Evolutionary conservation across 116 monocot genomes (phyloP).

Genomic region (Phalaenopsis hybrid): DNA sequence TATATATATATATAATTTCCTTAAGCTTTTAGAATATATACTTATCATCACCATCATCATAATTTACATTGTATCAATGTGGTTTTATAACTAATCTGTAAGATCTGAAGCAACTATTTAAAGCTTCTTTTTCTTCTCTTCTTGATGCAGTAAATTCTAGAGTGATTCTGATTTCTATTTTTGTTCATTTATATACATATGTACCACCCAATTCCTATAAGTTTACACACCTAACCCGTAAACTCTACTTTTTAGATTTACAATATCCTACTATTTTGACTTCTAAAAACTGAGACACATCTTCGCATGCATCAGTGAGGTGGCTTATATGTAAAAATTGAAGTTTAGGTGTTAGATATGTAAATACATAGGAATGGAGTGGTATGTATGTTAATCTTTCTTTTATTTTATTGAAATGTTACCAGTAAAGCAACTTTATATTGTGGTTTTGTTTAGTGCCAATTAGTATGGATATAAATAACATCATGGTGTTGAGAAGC

Average conservation of each 20-base stretch:
- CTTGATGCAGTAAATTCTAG: not conserved
- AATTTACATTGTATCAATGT: not conserved
- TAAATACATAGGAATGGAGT: too few species aligned
- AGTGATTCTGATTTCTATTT: not conserved
- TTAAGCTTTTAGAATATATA: not conserved
- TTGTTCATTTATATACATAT: too few species aligned
- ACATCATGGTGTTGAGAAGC: not conserved
- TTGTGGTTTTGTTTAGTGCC: not conserved
- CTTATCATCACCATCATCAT: not conserved
- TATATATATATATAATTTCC: too few species aligned
- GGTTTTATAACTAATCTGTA: not conserved
- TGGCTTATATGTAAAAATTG: too few species aligned
- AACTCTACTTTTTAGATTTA: too few species aligned
- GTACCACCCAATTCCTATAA: too few species aligned
- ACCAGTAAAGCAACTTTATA: not conserved
- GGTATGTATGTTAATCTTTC: too few species aligned
- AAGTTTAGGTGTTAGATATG: too few species aligned
- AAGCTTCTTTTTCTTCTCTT: not conserved
- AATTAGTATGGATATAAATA: not conserved
- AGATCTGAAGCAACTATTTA: not conserved
- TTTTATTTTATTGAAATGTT: not conserved
- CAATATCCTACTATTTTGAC: too few species aligned
- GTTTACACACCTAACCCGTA: too few species aligned
- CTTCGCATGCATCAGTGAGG: too few species aligned
- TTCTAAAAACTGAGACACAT: too few species aligned